Conservation (phyloP, 2,329 filamentous ascomycete genomes). For the Sodiomyces alkalinus region DNA sequence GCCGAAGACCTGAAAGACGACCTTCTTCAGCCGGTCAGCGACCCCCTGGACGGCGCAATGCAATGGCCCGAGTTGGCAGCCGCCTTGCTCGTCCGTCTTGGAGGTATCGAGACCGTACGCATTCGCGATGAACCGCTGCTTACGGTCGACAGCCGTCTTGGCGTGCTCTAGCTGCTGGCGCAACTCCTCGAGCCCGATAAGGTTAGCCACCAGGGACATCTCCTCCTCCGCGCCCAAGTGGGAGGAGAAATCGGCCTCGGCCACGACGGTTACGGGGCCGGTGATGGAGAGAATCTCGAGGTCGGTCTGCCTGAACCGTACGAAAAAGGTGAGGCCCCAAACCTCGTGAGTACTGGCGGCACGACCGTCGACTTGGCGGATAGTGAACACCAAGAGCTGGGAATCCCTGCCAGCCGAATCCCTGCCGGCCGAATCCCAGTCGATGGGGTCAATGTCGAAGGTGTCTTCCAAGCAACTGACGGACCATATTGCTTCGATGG, state of each 20-base stretch:
- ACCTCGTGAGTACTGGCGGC: background rate
- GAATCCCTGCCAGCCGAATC: background rate
- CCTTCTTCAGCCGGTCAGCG: background rate
- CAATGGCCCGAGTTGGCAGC: background rate
- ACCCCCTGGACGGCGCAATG: background rate
- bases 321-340: background rate
- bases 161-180: background rate
- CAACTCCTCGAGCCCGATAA: background rate
- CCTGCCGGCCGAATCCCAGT: too few relatives aligned
- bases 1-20: background rate
- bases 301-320: background rate
- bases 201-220: background rate
- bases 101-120: background rate
- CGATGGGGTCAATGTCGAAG: too few relatives aligned
- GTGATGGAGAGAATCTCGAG: slow-evolving; percentile 1
- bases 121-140: background rate
- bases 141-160: background rate
- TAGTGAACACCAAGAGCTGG: background rate
- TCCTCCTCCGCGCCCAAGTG: background rate
- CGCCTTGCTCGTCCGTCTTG: background rate
- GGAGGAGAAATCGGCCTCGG: background rate
- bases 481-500: background rate
- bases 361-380: background rate
- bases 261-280: background rate
- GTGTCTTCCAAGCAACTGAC: background rate